Percentiles rank a stretch among this genome's conserved stretches.
These are phyloP conservation scores for Sequoia sempervirens DNA, from an alignment of 75 land plant species.

Conservation along the genomic window DNA sequence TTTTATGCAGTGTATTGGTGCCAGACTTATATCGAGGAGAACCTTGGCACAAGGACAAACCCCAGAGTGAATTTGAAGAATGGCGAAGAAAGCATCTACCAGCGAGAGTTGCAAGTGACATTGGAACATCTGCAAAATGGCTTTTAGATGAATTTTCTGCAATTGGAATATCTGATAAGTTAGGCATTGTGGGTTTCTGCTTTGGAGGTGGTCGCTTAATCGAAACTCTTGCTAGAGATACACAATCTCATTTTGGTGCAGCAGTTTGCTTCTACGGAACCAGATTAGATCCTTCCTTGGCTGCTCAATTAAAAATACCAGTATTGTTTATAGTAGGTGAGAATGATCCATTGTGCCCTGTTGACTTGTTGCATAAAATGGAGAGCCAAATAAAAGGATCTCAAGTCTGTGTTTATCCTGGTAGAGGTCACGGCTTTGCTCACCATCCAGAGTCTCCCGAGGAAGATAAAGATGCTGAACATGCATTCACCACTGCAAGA, in stretches of 20 bases:
- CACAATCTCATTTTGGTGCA: slow-evolving; percentile 34
- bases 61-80: slow-evolving; percentile 31
- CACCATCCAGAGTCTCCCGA: slow-evolving; percentile 65
- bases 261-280: slow-evolving; percentile 87
- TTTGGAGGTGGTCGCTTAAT: slow-evolving; percentile 69
- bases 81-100: slow-evolving; percentile 41
- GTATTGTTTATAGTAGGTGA: slow-evolving; percentile 73
- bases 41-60: slow-evolving; percentile 56
- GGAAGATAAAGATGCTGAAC: slow-evolving; percentile 86
- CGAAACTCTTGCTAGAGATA: slow-evolving; percentile 50
- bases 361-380: slow-evolving; percentile 27
- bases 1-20: slow-evolving; percentile 68
- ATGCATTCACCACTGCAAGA: slow-evolving; percentile 59
- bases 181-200: slow-evolving; percentile 75
- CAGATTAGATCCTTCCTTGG: slow-evolving; percentile 42
- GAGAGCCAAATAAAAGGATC: slow-evolving; percentile 44
- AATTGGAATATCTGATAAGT: slow-evolving; percentile 49
- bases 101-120: slow-evolving; percentile 54
- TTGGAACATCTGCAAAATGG: slow-evolving; percentile 55
- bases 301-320: slow-evolving; percentile 51
- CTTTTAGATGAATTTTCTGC: slow-evolving; percentile 54
- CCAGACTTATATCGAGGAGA: slow-evolving; percentile 80
- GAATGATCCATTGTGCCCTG: slow-evolving; percentile 61
- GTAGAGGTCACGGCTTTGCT: slow-evolving; percentile 79
- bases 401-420: slow-evolving; percentile 45